These are phyloP conservation scores for Leavenworthia alabamica DNA, from an alignment of 345 rosid genomes.

Conservation along the genomic window DNA sequence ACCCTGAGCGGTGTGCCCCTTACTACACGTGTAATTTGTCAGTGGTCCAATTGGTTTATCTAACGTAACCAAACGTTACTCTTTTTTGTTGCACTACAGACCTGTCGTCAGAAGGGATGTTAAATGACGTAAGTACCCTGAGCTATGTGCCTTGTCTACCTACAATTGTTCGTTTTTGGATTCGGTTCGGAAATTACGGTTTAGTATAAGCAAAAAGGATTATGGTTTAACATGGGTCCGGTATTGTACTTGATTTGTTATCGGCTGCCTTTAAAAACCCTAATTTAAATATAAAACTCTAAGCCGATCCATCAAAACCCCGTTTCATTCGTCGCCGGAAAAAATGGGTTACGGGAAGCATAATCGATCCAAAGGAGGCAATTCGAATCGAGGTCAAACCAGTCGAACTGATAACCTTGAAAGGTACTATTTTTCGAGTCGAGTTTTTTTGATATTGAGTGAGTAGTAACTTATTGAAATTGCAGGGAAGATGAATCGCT, in stretches of 20 bases:
- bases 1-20: neutral
- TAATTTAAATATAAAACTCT: constrained; percentile 13
- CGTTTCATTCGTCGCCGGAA: constrained; percentile 9
- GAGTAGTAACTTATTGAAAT: neutral
- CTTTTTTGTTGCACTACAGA: no score
- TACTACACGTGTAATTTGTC: neutral
- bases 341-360: constrained; percentile 30
- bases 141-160: neutral
- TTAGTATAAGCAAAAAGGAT: neutral
- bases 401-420: constrained; percentile 22
- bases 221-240: constrained; percentile 2
- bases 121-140: neutral
- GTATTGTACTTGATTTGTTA: neutral
- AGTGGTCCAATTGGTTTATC: neutral
- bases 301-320: constrained; percentile 17
- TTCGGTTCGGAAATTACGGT: neutral
- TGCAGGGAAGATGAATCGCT: constrained; percentile 31
- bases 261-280: constrained; percentile 2
- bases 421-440: constrained; percentile 6
- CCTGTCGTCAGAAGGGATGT: no score
- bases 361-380: constrained; percentile 27
- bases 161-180: neutral
- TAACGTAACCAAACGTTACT: neutral
- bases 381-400: constrained; percentile 19
- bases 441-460: neutral